A percentile compares a stretch with the other conserved stretches of the same genome.
Conservation (phyloP, 176 grass and related monocot species). For the Bonia amplexicaulis region DNA sequence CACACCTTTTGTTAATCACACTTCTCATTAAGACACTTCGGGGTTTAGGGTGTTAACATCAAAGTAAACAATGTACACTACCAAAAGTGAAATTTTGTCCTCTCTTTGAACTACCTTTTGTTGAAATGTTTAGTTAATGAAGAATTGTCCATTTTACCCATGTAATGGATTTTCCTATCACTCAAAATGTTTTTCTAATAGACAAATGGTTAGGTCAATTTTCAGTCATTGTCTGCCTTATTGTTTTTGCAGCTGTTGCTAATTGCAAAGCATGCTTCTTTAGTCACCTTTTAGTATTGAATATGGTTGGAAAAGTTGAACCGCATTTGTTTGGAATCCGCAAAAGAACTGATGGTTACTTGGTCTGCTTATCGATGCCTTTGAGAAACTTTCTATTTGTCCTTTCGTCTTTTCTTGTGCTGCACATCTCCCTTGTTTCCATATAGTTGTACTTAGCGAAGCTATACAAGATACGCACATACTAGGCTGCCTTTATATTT, state of each 20-base stretch:
- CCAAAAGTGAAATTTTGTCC: slow-evolving; percentile 11
- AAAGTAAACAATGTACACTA: background rate
- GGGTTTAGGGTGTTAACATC: background rate
- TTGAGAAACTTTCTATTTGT: background rate
- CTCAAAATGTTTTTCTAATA: background rate
- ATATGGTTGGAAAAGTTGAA: background rate
- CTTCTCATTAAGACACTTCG: background rate
- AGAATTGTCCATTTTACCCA: background rate
- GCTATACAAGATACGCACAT: background rate
- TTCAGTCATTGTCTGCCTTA: slow-evolving; percentile 16
- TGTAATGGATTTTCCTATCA: background rate
- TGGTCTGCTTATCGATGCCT: slow-evolving; percentile 4
- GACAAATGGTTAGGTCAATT: background rate
- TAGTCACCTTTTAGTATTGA: background rate
- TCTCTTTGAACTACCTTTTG: background rate
- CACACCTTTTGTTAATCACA: background rate
- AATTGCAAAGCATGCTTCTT: background rate
- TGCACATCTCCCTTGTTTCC: background rate
- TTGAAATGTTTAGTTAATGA: slow-evolving; percentile 18
- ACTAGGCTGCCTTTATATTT: background rate
- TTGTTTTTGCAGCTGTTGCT: slow-evolving; percentile 3
- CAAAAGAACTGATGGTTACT: slow-evolving; percentile 8
- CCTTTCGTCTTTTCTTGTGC: slow-evolving; percentile 14
- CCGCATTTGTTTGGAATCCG: slow-evolving; percentile 4
- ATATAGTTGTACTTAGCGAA: slow-evolving; percentile 13